Percentiles rank a stretch among this genome's conserved stretches.
Evolutionary conservation across 31 red algal species (phyloP).

Genomic region (Porphyra umbilicalis): DNA sequence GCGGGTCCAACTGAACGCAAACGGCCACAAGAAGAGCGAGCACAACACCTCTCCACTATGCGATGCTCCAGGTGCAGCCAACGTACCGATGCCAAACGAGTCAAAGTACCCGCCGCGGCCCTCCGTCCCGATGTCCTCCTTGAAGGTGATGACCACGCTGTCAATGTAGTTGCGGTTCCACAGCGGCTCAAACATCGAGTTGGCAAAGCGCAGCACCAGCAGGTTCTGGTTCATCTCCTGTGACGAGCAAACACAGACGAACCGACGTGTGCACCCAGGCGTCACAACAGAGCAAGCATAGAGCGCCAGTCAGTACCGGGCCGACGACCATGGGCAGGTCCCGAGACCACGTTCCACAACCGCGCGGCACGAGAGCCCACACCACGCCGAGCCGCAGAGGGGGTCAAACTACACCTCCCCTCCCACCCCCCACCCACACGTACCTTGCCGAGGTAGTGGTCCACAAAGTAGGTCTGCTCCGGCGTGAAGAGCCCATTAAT

Average conservation of each 20-base stretch:
- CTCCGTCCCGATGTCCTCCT: constrained; percentile 95
- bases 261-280: no score
- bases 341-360: no score
- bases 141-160: constrained; percentile 80
- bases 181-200: constrained; percentile 82
- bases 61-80: neutral
- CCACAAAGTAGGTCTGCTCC: constrained; percentile 86
- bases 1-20: neutral
- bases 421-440: neutral
- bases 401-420: neutral
- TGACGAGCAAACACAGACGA: no score
- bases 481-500: constrained; percentile 58
- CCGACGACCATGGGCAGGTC: no score
- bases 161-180: constrained; percentile 89
- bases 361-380: no score
- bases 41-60: no score
- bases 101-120: constrained; percentile 98
- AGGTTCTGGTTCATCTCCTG: constrained; percentile 74
- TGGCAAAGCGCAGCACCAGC: constrained; percentile 76
- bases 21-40: no score
- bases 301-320: neutral
- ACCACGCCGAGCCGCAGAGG: no score
- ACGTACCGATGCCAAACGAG: constrained; percentile 58
- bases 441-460: constrained; percentile 94
- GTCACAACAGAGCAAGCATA: no score